Base-by-base conservation (phyloP, 345 rosid species). In the Populus deltoides region DNA sequence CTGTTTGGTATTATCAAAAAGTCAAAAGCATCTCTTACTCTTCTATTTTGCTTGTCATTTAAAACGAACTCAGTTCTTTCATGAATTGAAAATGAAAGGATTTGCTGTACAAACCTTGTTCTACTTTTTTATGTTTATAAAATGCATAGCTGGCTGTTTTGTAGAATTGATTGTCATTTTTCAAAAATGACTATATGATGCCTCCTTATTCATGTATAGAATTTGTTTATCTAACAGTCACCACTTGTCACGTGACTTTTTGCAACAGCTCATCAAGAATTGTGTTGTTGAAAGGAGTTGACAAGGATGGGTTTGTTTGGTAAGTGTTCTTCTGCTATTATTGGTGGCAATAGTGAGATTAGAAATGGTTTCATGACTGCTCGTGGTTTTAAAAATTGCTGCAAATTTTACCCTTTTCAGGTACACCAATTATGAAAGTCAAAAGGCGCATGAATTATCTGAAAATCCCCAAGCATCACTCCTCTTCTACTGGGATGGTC, bases 361-460 rank as follows among this genome's bases (percentile, higher is more conserved):
- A 18, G 31, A 2, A 7, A 17, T 39, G 27, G 24, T 79, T 67
- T 71, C 49, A 31, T 41, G 20, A 25, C 72, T 24, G 8, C n/a
- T 74, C 22, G 8, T 74, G 72, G 33, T 66, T 75, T 27, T 67
- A 74, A 39, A 45, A 71, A 66, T 66, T 77, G 17, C 36, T 83
- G 68, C 67, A 35, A 67, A 73, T 57, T 68, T 49, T 41, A 41
- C 72, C 55, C 33, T 33, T 53, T 84, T 72, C 74, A 96, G 98
- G 97, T 96, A 86, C 81, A 93, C 97, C 75, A 96, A 96, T 84
- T 93, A 92, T 79, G 98, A 83, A 79, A 93, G 98, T 80, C 86
- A 72, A 74, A 96, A 96, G 85, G 95, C 94, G 63, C 86, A 27
- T 79, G 88, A 96, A 38, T 84, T 93, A 80, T 87, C 91, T 78